Percentiles rank a stretch among this genome's conserved stretches.
phyloP scores from a whole-genome alignment of 148 eudicot genomes.

The Cornus florida region DNA sequence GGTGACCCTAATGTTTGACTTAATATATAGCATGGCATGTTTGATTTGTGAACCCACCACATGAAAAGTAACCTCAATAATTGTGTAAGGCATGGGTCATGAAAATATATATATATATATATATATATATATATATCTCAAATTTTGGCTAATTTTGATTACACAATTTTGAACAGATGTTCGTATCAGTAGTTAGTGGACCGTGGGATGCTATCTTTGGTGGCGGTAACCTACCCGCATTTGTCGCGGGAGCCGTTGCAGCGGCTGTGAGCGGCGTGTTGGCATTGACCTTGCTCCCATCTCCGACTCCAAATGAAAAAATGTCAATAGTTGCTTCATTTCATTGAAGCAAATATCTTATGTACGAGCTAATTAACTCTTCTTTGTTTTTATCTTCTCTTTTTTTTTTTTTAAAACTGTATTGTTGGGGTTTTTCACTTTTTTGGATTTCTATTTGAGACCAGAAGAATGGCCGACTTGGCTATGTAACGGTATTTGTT shows the following conservation, averaged over 20 bases:
- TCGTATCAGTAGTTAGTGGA: conserved; percentile 66
- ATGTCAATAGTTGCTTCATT: not conserved
- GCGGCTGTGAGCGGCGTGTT: conserved; percentile 55
- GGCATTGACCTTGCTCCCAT: conserved; percentile 62
- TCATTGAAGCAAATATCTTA: not conserved
- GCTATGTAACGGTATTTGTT: too few species aligned
- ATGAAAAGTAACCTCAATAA: too few species aligned
- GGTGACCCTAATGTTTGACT: too few species aligned
- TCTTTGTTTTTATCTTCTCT: too few species aligned
- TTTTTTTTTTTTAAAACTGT: too few species aligned
- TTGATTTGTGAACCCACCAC: not conserved
- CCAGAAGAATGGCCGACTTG: not conserved
- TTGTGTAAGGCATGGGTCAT: not conserved
- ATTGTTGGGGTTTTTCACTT: too few species aligned
- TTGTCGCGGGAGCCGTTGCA: conserved; percentile 62
- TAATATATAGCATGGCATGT: not conserved
- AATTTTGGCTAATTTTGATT: not conserved
- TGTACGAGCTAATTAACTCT: too few species aligned
- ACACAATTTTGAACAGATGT: conserved; percentile 41
- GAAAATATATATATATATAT: not conserved
- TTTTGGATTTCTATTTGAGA: too few species aligned
- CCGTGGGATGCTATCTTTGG: conserved; percentile 70
- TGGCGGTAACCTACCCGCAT: conserved; percentile 78
- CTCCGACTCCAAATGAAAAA: conserved; percentile 28
- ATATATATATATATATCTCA: not conserved